Evolutionary conservation across 306 rosid genomes (phyloP).

Genomic region (Astragalus glycyphyllos): DNA sequence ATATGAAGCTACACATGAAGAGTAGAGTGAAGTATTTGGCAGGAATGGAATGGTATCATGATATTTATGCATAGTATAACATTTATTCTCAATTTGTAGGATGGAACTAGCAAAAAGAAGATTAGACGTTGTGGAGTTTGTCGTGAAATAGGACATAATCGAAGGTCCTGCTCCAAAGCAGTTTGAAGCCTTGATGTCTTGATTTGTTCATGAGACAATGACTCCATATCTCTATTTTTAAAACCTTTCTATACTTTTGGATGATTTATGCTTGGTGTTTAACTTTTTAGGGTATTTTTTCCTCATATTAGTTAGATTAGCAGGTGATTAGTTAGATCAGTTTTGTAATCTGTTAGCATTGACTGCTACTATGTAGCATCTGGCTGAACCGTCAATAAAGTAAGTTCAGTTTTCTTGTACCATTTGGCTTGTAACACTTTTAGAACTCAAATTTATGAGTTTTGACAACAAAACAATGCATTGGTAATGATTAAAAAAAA

Average conservation of each 20-base stretch:
- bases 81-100: slow-evolving; percentile 26
- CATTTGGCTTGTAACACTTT: too few relatives aligned
- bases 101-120: not conserved
- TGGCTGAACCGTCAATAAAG: too few relatives aligned
- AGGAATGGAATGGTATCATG: not conserved
- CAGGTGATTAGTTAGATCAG: too few relatives aligned
- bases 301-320: too few relatives aligned
- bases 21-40: too few relatives aligned
- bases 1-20: too few relatives aligned
- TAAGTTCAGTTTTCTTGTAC: too few relatives aligned
- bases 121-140: slow-evolving; percentile 22
- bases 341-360: too few relatives aligned
- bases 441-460: too few relatives aligned
- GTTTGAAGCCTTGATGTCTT: not conserved
- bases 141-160: slow-evolving; percentile 32
- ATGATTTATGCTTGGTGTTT: slow-evolving; percentile 12
- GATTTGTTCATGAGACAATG: not conserved
- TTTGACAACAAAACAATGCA: too few relatives aligned
- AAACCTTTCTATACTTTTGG: slow-evolving; percentile 21
- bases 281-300: slow-evolving; percentile 5
- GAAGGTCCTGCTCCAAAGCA: not conserved
- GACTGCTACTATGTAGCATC: too few relatives aligned
- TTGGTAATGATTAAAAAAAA: too few relatives aligned
- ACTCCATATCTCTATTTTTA: not conserved
- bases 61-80: not conserved